Base-by-base conservation (phyloP, 768 basidiomycete species). In the Leucosporidium scottii region DNA sequence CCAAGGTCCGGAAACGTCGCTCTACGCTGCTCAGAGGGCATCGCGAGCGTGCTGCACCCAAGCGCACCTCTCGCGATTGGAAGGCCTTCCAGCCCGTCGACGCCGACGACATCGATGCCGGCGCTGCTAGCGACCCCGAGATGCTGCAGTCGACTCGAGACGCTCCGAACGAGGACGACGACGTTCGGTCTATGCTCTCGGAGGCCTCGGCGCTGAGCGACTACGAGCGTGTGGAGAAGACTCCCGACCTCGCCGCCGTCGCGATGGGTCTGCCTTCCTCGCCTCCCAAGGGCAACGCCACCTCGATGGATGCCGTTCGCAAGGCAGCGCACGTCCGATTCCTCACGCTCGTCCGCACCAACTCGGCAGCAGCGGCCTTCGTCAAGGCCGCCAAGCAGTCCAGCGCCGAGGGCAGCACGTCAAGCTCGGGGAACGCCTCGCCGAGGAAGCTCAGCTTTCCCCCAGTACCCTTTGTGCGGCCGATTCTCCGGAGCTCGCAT, bases 1-100 rank as follows among this genome's bases (percentile, higher is more conserved):
- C 84, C 30, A 82, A 83, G 3, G 76, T 82, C 25, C 87, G 85
- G 77, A 83, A 77, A 57, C 64, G 67, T 1, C 39, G 50, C 6
- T 44, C 39, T 12, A 44, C 39, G 15, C 39, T 44, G 2, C 39
- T 44, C 7, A 6, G 39, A 44, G 39, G 39, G 2, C 30, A n/a
- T 62, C 48, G 21, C 44, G 49, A 28, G 21, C 47, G 47, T 10
- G 55, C 54, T 3, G 54, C 18, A 25, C 28, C 55, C 25, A 28
- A 51, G 55, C 48, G 49, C 30, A 61, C 20, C 4, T 23, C 60
- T 27, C 28, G 60, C 48, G 21, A 27, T 7, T 34, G 49, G 34
- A 58, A 28, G 10, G 44, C 21, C 3, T n/a, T 34, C 49, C 34
- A 25, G 10, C 9, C 21, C 23, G 60, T 60, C 28, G 66, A 65